Percentiles rank a stretch among this genome's conserved stretches.
These are phyloP conservation scores for Kuraishia cidri DNA, from an alignment of 805 yeast genomes.

Conservation along the genomic window DNA sequence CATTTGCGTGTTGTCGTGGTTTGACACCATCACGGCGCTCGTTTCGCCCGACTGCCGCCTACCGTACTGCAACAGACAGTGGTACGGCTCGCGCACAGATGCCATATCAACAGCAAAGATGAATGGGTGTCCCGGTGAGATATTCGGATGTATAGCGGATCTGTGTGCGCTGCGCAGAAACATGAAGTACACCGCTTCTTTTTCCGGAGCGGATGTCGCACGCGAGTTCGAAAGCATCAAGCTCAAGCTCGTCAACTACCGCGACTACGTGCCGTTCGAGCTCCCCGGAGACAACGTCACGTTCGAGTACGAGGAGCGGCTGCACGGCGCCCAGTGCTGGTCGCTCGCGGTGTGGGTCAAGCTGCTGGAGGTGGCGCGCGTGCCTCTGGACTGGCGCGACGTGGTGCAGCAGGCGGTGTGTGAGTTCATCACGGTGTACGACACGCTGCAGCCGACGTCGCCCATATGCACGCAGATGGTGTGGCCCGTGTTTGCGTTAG, in stretches of 20 bases:
- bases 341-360: slow-evolving; percentile 26
- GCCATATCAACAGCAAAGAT: slow-evolving; percentile 37
- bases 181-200: slow-evolving; percentile 10
- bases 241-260: slow-evolving; percentile 26
- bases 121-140: slow-evolving; percentile 57
- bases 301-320: slow-evolving; percentile 26
- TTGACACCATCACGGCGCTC: slow-evolving; percentile 46
- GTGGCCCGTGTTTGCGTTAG: slow-evolving; percentile 49
- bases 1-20: slow-evolving; percentile 48
- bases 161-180: slow-evolving; percentile 28
- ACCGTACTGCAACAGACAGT: slow-evolving; percentile 41
- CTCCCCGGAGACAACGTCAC: slow-evolving; percentile 1
- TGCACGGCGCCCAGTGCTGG: slow-evolving; percentile 53
- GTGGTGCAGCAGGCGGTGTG: slow-evolving; percentile 21
- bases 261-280: slow-evolving; percentile 32
- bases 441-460: slow-evolving; percentile 31
- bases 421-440: slow-evolving; percentile 40
- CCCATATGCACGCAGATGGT: slow-evolving; percentile 54
- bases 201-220: neutral
- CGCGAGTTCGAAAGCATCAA: slow-evolving; percentile 23
- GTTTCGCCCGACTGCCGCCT: slow-evolving; percentile 48
- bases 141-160: slow-evolving; percentile 34
- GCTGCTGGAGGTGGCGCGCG: slow-evolving; percentile 12
- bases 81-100: slow-evolving; percentile 39
- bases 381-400: slow-evolving; percentile 11